Evolutionary conservation across 441 rosid genomes (phyloP), one percentile per base, ranked within the genome.

Genomic region (Brassica hybrid): DNA sequence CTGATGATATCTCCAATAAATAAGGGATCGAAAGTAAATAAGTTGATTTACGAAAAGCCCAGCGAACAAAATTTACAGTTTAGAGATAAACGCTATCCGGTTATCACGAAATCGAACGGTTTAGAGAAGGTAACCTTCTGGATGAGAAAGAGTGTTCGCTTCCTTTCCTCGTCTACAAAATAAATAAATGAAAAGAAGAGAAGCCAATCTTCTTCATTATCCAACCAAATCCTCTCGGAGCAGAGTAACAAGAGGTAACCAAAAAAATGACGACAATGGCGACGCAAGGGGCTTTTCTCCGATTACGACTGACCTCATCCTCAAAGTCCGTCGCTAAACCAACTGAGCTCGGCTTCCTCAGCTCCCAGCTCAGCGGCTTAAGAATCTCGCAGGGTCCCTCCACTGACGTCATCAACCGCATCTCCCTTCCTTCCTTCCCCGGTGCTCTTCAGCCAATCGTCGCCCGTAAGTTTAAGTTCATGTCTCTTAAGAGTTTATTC

Each of bases 391-490:
- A 62, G 57, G 61, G 67, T 74, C 65, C 71, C 3, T 59, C 74
- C 9, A 69, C 69, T 50, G 48, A 71, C 65, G 60, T 65, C 66
- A 25, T 71, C 74, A 77, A 16, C 1, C 89, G 86, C 38, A 71
- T 82, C 65, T 76, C 88, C 58, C 54, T 82, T 48, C 80, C 84
- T 81, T 75, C 80, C 62, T 18, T 80, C 18, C 84, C 90, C 5
- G 72, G 82, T 78, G n/a, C 52, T 54, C 78, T 90, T 60, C 93
- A 83, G 67, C 94, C 97, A 19, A 80, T 80, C 1, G 83, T 91
- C 76, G 97, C 97, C n/a, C 94, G 97, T 94, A 88, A 80, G 65
- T 77, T 72, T 10, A n/a, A n/a, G n/a, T n/a, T n/a, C n/a, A n/a
- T 3, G 1, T 27, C 41, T 30, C 12, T 61, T 7, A 7, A 1